phyloP scores from a whole-genome alignment of 768 basidiomycete species.

The Agrocybe pediades region DNA sequence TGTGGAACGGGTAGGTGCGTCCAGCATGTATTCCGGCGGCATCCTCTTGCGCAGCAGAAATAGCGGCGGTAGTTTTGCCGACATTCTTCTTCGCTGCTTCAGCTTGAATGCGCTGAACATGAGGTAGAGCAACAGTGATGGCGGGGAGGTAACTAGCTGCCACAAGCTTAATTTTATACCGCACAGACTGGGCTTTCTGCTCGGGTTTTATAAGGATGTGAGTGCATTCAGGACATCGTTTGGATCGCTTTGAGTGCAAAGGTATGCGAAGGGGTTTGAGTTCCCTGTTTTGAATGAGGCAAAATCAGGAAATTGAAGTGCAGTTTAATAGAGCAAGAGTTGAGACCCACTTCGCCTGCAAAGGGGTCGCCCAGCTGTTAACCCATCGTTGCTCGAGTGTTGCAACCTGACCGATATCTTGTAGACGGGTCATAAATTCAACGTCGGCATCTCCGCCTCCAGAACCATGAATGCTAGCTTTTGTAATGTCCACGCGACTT shows the following conservation, averaged over 20 bases:
- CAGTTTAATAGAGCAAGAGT: neutral
- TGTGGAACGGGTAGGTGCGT: constrained; percentile 83
- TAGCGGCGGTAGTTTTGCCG: constrained; percentile 39
- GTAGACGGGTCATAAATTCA: constrained; percentile 68
- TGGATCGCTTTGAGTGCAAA: constrained; percentile 90
- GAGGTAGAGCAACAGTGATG: constrained; percentile 73
- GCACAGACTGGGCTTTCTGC: constrained; percentile 91
- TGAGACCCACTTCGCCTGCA: constrained; percentile 60
- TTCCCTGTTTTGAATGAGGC: constrained; percentile 51
- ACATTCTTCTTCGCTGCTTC: constrained; percentile 45
- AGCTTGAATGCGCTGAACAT: constrained; percentile 42
- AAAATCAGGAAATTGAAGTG: constrained; percentile 10
- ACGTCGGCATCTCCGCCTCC: constrained; percentile 71
- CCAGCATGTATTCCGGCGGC: constrained; percentile 64
- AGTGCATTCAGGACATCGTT: constrained; percentile 91
- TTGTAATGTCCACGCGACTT: constrained; percentile 65
- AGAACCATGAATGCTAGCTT: constrained; percentile 52
- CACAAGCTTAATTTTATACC: constrained; percentile 97
- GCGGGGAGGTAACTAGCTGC: constrained; percentile 93
- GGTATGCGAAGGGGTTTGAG: constrained; percentile 89
- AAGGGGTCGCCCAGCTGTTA: constrained; percentile 73
- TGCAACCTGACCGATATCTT: constrained; percentile 63
- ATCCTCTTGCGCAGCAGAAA: constrained; percentile 43
- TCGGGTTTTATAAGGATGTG: constrained; percentile 99
- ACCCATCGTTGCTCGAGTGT: constrained; percentile 80